Evolutionary conservation across 805 yeast genomes (phyloP), one percentile per base, ranked within the genome.

Genomic region (Zygosaccharomyces bisporus): DNA sequence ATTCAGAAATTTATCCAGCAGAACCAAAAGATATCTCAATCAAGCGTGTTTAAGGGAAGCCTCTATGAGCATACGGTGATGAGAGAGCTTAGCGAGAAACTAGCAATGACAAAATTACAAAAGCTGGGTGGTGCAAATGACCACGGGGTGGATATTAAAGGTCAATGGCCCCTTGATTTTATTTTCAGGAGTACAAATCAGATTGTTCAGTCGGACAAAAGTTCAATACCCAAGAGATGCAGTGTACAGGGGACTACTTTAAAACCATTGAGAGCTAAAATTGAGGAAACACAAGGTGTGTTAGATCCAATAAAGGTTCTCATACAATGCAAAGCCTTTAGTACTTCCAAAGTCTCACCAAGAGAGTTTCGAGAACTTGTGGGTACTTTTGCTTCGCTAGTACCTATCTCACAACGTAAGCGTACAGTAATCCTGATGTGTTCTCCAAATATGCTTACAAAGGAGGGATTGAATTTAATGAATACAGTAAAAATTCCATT

Each of bases 101-200:
- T 65, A 9, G 39, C 50, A 9, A 50, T 63, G 57, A 43, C 42
- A 14, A 36, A 53, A 4, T 36, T 59, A 6, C 39, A 44, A 23
- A 55, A 56, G 30, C 51, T 60, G 2, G 68, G 69, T 8, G 68
- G 68, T 9, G 56, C 63, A 4, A 54, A 60, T 46, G 69, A 65
- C 46, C 58, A 53, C 6, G 69, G 69, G 4, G 55, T 64, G 4
- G 69, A 65, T 49, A 54, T 65, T 2, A 48, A 44, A 9, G 67
- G 65, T 1, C 42, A 41, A 18, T 62, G 66, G 66, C 48, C 55
- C 4, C 14, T 62, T 12, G 31, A 34, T 17, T 31, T 39, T 12
- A 50, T 62, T 12, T 52, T 42, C 39, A 13, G 35, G 4, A 43
- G 41, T 10, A 40, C 53, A 43, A 44, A 44, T n/a, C 16, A 32